Base-by-base conservation (phyloP, 345 rosid species). In the Cardamine resedifolia region DNA sequence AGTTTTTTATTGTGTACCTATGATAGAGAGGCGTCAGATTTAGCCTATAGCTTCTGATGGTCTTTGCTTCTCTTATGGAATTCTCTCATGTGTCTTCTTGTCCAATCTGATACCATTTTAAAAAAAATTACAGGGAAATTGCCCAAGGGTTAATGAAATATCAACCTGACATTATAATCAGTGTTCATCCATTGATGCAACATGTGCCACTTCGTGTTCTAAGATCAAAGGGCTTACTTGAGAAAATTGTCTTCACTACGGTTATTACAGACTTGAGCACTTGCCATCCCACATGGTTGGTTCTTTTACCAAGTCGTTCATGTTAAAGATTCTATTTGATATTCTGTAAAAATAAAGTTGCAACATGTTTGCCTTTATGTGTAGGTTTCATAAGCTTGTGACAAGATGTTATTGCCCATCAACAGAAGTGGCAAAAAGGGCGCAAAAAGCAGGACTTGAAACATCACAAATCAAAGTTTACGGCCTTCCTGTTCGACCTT, bases 361-460 rank as follows among this genome's bases (percentile, higher is more conserved):
- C 41, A 60, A 45, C 28, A 31, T 60, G 14, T 33, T 70, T 69
- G 61, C 58, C 70, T 38, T 56, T 47, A 47, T 70, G 64, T 36
- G 44, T 82, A 96, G 99, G 98, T 96, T 96, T 79, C 99, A 96
- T 83, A 96, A 96, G 85, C 99, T 96, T 80, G 99, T 96, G 74
- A 92, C 99, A 47, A 85, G 97, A 82, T 96, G 99, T 72, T 96
- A 96, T 73, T 96, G 98, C 80, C 99, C 99, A 56, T 78, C 99
- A 73, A 63, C 83, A 53, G 97, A 96, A 76, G 98, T 96, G 43
- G 87, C 96, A 16, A 89, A 90, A 72, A 80, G 98, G 72, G 99
- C 98, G 15, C 50, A 80, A 82, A 90, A 88, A 76, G 98, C 96
- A n/a, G 98, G 98, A 65, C 86, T 96, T 27, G 70, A 84, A 38